Conservation (phyloP, 768 basidiomycete genomes). For the Agaricus bisporus region DNA sequence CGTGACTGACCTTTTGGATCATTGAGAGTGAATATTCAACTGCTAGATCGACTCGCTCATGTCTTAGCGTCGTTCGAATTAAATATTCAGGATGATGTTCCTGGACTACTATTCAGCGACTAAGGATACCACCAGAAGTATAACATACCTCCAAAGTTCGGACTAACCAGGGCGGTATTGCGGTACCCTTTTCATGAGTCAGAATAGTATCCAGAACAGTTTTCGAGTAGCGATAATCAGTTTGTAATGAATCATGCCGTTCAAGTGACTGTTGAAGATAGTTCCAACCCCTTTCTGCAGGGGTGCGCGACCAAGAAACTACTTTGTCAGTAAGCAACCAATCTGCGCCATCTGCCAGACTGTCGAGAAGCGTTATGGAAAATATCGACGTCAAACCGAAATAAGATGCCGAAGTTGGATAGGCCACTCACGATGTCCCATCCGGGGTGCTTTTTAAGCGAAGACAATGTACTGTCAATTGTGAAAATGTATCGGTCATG, state of each 20-base stretch:
- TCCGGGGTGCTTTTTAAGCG: conserved; percentile 63
- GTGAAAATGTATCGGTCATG: conserved; percentile 81
- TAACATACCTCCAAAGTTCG: conserved; percentile 59
- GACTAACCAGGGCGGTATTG: conserved; percentile 82
- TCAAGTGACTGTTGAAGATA: conserved; percentile 79
- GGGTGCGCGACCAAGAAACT: conserved; percentile 77
- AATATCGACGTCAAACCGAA: conserved; percentile 11
- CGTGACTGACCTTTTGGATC: conserved; percentile 55
- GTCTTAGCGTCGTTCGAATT: conserved; percentile 71
- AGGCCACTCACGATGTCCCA: conserved; percentile 42
- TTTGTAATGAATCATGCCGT: conserved; percentile 67
- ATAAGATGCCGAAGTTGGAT: conserved; percentile 6
- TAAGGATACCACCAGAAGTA: background rate
- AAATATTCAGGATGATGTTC: conserved; percentile 79
- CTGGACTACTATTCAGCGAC: conserved; percentile 25
- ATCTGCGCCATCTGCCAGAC: conserved; percentile 64
- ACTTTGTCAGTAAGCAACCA: conserved; percentile 84
- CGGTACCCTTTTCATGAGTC: conserved; percentile 49
- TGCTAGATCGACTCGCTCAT: conserved; percentile 74
- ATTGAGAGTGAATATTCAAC: conserved; percentile 67
- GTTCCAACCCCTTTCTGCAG: conserved; percentile 79
- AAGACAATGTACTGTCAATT: conserved; percentile 73
- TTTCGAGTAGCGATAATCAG: conserved; percentile 73
- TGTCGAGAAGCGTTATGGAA: conserved; percentile 19
- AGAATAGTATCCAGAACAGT: conserved; percentile 73